Base-by-base conservation (phyloP, 2,329 filamentous ascomycete species). In the Colletotrichum gloeosporioides region DNA sequence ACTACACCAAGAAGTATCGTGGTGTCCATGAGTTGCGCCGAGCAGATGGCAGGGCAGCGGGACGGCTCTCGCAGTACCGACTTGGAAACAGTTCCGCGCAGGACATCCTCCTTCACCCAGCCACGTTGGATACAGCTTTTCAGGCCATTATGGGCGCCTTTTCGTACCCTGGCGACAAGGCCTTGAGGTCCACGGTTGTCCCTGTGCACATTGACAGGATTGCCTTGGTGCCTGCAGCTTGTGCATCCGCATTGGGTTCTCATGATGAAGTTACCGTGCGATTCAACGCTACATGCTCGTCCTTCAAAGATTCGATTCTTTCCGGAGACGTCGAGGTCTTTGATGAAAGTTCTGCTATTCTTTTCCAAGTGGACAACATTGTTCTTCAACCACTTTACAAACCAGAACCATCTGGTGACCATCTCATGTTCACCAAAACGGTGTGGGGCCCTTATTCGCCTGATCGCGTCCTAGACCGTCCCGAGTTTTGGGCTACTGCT, bases 101-200 rank as follows among this genome's bases (percentile, higher is more conserved):
- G n/a, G 61, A 36, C 12, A 36, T 73, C 7, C 34, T 73, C 4
- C 75, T 86, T 1, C 85, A 86, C 55, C 85, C 85, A 0, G 82
- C 77, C 0, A 74, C 79, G 6, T 77, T 87, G 0, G 85, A 86
- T 61, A 76, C 79, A 0, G 81, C 83, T 1, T 81, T 87, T 69
- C 86, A 87, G 69, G 73, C 81, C 4, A 69, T 82, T 34, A 79
- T 86, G 8, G 76, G 81, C 1, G 84, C 84, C 2, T 81, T 80
- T 61, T 80, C 80, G 16, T 81, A 77, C 18, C 85, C 85, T 12
- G 62, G 62, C 4, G 62, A 65, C 34, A 65, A 36, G 25, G 61
- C 61, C 16, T 34, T 63, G 34, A 31, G 32, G 62, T 65, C 62
- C 29, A 39, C 62, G 3, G 34, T 65, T 27, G 22, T 65, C 18